These are phyloP conservation scores for Phaeolepiota aurea DNA, from an alignment of 768 basidiomycete genomes.

Conservation along the genomic window DNA sequence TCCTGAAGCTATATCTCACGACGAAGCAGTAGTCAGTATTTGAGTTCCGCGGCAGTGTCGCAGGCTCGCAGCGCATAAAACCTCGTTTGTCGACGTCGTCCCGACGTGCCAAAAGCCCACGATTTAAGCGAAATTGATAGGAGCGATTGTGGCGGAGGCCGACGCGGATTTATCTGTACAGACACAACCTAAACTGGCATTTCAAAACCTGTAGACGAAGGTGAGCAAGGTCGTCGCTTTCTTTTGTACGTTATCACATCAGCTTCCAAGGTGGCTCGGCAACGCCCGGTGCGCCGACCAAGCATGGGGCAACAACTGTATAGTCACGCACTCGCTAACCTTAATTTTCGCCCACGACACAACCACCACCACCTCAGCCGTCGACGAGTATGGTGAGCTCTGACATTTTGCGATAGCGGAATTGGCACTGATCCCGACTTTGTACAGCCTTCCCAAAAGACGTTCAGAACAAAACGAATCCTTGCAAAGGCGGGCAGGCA, in stretches of 20 bases:
- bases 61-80: too few relatives aligned
- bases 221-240: too few relatives aligned
- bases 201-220: neutral
- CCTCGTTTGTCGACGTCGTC: too few relatives aligned
- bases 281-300: neutral
- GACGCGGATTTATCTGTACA: neutral
- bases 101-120: neutral
- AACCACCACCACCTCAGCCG: slow-evolving; percentile 24
- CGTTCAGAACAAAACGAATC: slow-evolving; percentile 94
- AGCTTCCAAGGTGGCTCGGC: too few relatives aligned
- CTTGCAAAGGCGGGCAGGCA: slow-evolving; percentile 94
- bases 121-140: neutral
- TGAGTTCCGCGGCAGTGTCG: too few relatives aligned
- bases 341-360: slow-evolving; percentile 20
- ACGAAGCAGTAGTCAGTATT: too few relatives aligned
- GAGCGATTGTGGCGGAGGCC: neutral
- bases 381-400: slow-evolving; percentile 42
- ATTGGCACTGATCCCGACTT: neutral
- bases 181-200: neutral
- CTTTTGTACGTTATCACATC: too few relatives aligned
- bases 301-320: slow-evolving; percentile 21
- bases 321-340: slow-evolving; percentile 22
- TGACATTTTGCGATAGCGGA: slow-evolving; percentile 4
- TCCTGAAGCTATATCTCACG: too few relatives aligned
- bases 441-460: slow-evolving; percentile 93